Base-by-base conservation (phyloP, 2,329 filamentous ascomycete species). In the Aspergillus sp. region DNA sequence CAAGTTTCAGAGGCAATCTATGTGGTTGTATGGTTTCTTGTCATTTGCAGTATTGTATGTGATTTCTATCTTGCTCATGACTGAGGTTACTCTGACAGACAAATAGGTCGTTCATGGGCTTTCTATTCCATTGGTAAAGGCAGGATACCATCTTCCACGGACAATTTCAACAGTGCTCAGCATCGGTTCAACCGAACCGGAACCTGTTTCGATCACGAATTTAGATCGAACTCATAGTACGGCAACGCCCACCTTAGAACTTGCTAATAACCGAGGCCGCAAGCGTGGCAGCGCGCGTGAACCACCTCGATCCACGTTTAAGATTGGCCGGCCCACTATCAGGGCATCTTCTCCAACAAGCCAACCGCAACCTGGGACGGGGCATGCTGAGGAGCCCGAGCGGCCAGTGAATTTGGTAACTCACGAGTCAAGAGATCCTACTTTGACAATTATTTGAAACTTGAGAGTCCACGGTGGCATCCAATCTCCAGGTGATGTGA, bases 11-110 rank as follows among this genome's bases (percentile, higher is more conserved):
- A 94, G 50, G 74, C 80, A 0, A 77, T 88, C 41, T 74, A 73
- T 2, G 74, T 91, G 1, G 79, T 95, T 0, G 83, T 95, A 12
- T 95, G 90, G 90, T 95, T 95, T 58, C 67, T 95, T 40, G 77
- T 81, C 7, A 81, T 93, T 13, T 91, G 86, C 67, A 93, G 87
- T 52, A 84, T 95, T 47, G 86, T 90, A 70, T 47, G 53, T 50
- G 10, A 27, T 7, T 10, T 12, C 6, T 8, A 32, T 12, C 27
- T 31, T n/a, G 9, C 13, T 7, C n/a, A 10, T 5, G 7, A n/a
- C 7, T 12, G 2, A 19, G 6, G 6, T 30, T 33, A 27, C 6
- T 35, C 42, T 47, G 27, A 47, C 34, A 11, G 8, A 31, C 36
- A 6, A 5, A 42, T 31, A 83, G 83, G 70, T 90, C 33, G 83